Evolutionary conservation across 495 filamentous ascomycete species (phyloP).

Genomic region (Penicillium paradoxum): DNA sequence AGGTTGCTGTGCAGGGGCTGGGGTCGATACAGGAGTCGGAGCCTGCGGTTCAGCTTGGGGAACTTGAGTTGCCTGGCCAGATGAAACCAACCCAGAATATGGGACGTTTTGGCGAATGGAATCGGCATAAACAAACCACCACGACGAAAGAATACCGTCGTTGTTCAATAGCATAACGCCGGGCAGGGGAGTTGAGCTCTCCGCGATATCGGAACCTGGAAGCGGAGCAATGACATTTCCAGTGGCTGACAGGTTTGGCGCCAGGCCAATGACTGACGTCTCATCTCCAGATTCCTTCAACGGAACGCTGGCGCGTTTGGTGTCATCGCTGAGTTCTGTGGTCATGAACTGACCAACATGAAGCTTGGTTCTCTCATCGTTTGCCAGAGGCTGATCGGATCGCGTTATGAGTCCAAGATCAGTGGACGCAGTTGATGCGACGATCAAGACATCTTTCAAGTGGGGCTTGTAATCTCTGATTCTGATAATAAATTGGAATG

Average conservation of each 20-base stretch:
- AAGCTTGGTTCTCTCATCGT: slow-evolving; percentile 53
- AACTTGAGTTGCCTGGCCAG: slow-evolving; percentile 31
- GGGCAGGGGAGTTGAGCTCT: slow-evolving; percentile 78
- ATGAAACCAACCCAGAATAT: slow-evolving; percentile 63
- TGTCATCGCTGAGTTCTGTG: slow-evolving; percentile 70
- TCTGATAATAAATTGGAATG: slow-evolving; percentile 70
- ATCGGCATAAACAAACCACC: slow-evolving; percentile 90
- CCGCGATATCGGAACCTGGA: slow-evolving; percentile 64
- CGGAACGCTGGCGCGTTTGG: slow-evolving; percentile 69
- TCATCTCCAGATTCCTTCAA: slow-evolving; percentile 66
- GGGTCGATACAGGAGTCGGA: slow-evolving; percentile 19
- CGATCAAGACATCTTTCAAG: slow-evolving; percentile 71
- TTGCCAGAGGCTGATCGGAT: slow-evolving; percentile 60
- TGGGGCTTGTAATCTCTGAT: slow-evolving; percentile 73
- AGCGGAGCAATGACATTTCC: slow-evolving; percentile 77
- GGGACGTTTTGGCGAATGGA: slow-evolving; percentile 67
- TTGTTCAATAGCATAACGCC: slow-evolving; percentile 82
- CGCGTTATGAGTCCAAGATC: slow-evolving; percentile 76
- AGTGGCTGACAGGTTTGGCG: slow-evolving; percentile 74
- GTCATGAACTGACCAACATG: slow-evolving; percentile 64
- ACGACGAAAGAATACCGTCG: slow-evolving; percentile 76
- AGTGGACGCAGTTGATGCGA: slow-evolving; percentile 70
- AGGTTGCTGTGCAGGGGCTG: slow-evolving; percentile 23
- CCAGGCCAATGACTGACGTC: slow-evolving; percentile 75
- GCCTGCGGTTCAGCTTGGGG: slow-evolving; percentile 15